Base-by-base conservation (phyloP, 768 basidiomycete species). In the Coprinellus micaceus region DNA sequence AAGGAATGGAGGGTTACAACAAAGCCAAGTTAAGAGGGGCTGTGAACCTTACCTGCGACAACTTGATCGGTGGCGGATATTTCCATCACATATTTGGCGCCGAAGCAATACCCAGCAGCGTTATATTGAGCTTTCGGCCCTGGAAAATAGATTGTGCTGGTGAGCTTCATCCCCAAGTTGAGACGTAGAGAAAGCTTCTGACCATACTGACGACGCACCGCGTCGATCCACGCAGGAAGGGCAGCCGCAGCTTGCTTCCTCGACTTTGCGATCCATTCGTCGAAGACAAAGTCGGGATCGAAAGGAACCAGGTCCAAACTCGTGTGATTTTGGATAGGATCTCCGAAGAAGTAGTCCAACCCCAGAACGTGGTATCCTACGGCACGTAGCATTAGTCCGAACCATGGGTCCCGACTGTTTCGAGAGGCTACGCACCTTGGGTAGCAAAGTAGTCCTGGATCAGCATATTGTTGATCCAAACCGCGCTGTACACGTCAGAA, bases 381-480 rank as follows among this genome's bases (percentile, higher is more conserved):
- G 4, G 13, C 12, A 37, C 17, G 24, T 15, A 15, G 17, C 17
- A 19, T 54, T 26, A 43, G 22, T 17, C 15, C n/a, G n/a, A 40
- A 2, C 15, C 9, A 13, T 26, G 4, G 43, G 4, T 9, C 4
- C 21, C n/a, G n/a, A n/a, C n/a, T n/a, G 17, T 4, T 13, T 11
- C 5, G 13, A 29, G 19, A 2, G 7, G 36, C 46, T 13, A 33
- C 69, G 1, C 54, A 86, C 86, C 85, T 19, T 80, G 72, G 6
- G 77, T 69, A 1, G 86, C 85, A 57, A 82, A 84, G 61, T 79
- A 86, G 63, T 88, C 85, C 64, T 85, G 82, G 6, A 87, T 54
- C 22, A 85, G 71, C 65, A 83, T 71, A 48, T 77, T 79, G 65
- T 86, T 86, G 58, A 79, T 54, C 62, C 72, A 84, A 56, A 84